Evolutionary conservation across 148 eudicot genomes (phyloP).

Genomic region (Beta vulgaris): DNA sequence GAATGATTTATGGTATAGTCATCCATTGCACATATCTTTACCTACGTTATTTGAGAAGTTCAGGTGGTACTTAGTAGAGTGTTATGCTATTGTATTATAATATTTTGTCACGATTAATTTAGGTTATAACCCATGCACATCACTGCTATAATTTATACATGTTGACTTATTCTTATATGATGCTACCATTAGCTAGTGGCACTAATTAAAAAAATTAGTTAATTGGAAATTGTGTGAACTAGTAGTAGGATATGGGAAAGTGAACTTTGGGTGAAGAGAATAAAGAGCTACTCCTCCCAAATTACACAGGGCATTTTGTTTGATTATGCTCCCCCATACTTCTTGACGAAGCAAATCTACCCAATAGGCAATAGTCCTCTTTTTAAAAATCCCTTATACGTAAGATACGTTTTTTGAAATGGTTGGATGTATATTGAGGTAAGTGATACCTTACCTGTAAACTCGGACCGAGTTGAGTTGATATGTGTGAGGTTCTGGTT

Average conservation of each 20-base stretch:
- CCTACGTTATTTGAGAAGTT: too few relatives aligned
- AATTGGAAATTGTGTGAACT: constrained; percentile 6
- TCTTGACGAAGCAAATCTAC: constrained; percentile 23
- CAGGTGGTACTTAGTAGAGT: too few relatives aligned
- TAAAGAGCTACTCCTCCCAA: constrained; percentile 12
- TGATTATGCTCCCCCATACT: constrained; percentile 14
- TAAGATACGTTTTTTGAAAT: too few relatives aligned
- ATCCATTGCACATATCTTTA: too few relatives aligned
- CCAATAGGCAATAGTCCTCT: constrained; percentile 11
- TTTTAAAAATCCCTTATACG: too few relatives aligned
- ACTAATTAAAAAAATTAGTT: not conserved
- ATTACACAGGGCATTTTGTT: constrained; percentile 9
- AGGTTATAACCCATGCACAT: not conserved
- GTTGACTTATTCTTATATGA: constrained; percentile 12
- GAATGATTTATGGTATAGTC: too few relatives aligned
- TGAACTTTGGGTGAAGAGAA: constrained; percentile 6
- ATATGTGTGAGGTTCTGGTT: too few relatives aligned
- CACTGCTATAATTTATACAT: not conserved
- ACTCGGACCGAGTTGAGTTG: too few relatives aligned
- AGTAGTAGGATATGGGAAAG: not conserved
- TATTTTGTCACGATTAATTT: not conserved
- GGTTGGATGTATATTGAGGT: too few relatives aligned
- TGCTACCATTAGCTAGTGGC: not conserved
- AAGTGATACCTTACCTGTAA: too few relatives aligned
- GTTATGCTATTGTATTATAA: too few relatives aligned